Base-by-base conservation (phyloP, 208 protist species). In the Leishmania aethiopica region DNA sequence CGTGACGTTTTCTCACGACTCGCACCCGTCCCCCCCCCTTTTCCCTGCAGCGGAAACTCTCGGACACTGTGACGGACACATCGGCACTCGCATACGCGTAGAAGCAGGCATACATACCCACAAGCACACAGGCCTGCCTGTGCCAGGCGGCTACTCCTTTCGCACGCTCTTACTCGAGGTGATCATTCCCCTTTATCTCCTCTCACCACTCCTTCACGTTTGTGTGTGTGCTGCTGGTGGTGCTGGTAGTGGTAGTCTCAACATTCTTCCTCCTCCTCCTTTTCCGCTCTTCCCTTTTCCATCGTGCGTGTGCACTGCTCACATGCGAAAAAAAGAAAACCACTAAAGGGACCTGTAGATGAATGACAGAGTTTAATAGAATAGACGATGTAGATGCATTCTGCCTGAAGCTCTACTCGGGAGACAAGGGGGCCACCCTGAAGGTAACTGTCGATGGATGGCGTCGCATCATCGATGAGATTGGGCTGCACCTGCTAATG, bases 321-420 rank as follows among this genome's bases (percentile, higher is more conserved):
- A 66, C 74, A 62, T 42, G 32, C 17, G 10, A 37, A 67, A 11
- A 25, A 35, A 40, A 1, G 19, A 66, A 78, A 37, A 19, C 35
- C 15, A 8, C 74, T 35, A 1, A 11, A 77, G 40, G 51, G 73
- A 42, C 32, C 13, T 45, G 67, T 80, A 90, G 84, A 86, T 89
- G 77, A 49, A 84, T 93, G 66, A 77, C 87, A 88, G 81, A 89
- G 74, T 86, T 86, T 77, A 86, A 22, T 82, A 86, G 82, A 86
- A 76, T 86, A 86, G 86, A 85, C 37, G 84, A 84, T 57, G 84
- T 90, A 81, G 81, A 87, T 80, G 83, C 81, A 42, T 90, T 90
- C 72, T 81, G 79, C 57, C 70, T 75, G 67, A 62, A 64, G 71
- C 72, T 90, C 75, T 90, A 90, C 81, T 79, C 84, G 10, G 87